phyloP scores from a whole-genome alignment of 106 monocot species.

The Ottelia alismoides region DNA sequence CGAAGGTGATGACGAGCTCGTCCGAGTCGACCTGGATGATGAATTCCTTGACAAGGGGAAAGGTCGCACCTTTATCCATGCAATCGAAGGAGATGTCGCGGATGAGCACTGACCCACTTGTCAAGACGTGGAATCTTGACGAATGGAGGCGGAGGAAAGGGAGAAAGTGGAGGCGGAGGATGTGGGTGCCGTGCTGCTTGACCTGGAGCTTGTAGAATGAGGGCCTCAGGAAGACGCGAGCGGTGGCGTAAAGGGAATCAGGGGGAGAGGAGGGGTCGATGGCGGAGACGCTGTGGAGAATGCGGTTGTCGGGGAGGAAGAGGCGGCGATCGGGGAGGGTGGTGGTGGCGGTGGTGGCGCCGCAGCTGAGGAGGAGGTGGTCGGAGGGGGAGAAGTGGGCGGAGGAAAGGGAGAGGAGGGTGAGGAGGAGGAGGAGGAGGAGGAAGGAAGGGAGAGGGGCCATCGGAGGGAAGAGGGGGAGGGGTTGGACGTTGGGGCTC shows the following conservation, averaged over 20 bases:
- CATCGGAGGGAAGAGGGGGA: too few species aligned
- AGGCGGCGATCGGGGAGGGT: slow-evolving; percentile 9
- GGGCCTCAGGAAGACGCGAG: slow-evolving; percentile 47
- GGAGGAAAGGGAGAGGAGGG: background rate
- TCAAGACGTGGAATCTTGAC: slow-evolving; percentile 50
- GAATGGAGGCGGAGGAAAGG: slow-evolving; percentile 45
- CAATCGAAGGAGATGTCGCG: slow-evolving; percentile 22
- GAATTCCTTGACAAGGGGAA: slow-evolving; percentile 57
- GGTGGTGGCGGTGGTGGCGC: slow-evolving; percentile 1
- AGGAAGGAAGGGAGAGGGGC: too few species aligned
- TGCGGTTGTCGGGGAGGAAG: slow-evolving; percentile 11
- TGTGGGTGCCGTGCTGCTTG: slow-evolving; percentile 20
- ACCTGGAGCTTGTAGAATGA: slow-evolving; percentile 47
- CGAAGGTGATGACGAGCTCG: slow-evolving; percentile 38
- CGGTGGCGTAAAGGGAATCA: slow-evolving; percentile 34
- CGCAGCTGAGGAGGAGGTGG: slow-evolving; percentile 7
- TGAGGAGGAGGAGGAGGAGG: background rate
- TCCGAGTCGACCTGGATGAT: slow-evolving; percentile 29
- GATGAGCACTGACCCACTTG: slow-evolving; percentile 29
- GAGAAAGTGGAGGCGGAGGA: slow-evolving; percentile 80
- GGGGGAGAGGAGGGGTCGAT: background rate
- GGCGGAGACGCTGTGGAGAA: too few species aligned
- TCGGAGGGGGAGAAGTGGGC: background rate
- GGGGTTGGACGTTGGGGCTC: too few species aligned
- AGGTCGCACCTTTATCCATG: slow-evolving; percentile 3